These are phyloP conservation scores for Agaricus bisporus DNA, from an alignment of 768 basidiomycete genomes.

Conservation along the genomic window DNA sequence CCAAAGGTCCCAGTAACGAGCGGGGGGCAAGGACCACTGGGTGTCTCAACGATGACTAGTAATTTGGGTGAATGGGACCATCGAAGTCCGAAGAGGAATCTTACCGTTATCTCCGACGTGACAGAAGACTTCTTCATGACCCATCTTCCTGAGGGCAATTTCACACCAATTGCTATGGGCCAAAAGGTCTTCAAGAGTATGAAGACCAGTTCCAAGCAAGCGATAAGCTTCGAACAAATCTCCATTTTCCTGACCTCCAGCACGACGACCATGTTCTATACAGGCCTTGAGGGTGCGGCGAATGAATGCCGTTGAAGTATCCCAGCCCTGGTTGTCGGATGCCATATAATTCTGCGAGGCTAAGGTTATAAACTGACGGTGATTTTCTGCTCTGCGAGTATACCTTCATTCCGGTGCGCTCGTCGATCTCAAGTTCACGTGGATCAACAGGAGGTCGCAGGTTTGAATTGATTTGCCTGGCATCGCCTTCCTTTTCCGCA, in stretches of 20 bases:
- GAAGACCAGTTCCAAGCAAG: slow-evolving; percentile 61
- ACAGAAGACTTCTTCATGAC: slow-evolving; percentile 66
- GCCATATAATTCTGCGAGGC: slow-evolving; percentile 67
- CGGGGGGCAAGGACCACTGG: slow-evolving; percentile 51
- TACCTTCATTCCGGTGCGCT: slow-evolving; percentile 77
- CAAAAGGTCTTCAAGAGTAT: slow-evolving; percentile 68
- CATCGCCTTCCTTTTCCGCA: slow-evolving; percentile 63
- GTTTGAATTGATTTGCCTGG: slow-evolving; percentile 62
- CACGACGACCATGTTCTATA: slow-evolving; percentile 62
- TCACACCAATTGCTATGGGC: slow-evolving; percentile 84
- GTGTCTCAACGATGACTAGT: slow-evolving; percentile 41
- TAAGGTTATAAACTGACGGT: background rate
- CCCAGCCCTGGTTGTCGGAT: slow-evolving; percentile 61
- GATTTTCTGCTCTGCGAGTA: background rate
- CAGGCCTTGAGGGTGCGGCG: slow-evolving; percentile 56
- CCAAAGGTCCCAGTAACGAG: slow-evolving; percentile 68
- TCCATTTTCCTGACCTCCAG: slow-evolving; percentile 43
- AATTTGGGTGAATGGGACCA: background rate
- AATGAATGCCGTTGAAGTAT: slow-evolving; percentile 66
- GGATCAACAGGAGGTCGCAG: slow-evolving; percentile 69
- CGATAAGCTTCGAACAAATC: slow-evolving; percentile 67
- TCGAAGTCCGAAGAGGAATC: no score
- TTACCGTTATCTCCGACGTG: slow-evolving; percentile 69
- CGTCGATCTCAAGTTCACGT: slow-evolving; percentile 72
- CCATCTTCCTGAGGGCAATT: slow-evolving; percentile 62